Evolutionary conservation across 1,139 yeast genomes (phyloP).

Genomic region (Pneumocystis wakefieldiae): DNA sequence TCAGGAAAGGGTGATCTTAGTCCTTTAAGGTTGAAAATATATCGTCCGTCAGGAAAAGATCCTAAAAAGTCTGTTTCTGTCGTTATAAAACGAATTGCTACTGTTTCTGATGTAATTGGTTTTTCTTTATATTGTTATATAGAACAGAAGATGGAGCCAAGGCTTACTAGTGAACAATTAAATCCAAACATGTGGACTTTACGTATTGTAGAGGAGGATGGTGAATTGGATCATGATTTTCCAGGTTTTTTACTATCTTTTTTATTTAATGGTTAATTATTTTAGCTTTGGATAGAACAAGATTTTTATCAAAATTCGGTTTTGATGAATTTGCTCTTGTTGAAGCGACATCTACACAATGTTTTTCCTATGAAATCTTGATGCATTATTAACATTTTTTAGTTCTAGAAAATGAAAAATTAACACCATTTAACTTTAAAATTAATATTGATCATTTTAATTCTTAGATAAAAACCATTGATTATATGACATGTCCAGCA

Average conservation of each 20-base stretch:
- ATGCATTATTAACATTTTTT: conserved; percentile 22
- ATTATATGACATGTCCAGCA: background rate
- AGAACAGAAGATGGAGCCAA: conserved; percentile 21
- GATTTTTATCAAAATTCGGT: conserved; percentile 29
- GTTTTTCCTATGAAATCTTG: conserved; percentile 16
- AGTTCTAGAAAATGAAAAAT: conserved; percentile 4
- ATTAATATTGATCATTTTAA: background rate
- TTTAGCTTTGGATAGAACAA: conserved; percentile 27
- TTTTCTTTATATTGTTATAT: conserved; percentile 26
- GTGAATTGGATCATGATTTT: conserved; percentile 34
- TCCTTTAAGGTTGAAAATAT: conserved; percentile 26
- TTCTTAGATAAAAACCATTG: background rate
- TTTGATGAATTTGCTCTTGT: conserved; percentile 34
- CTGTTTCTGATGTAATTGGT: conserved; percentile 31
- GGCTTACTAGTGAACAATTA: conserved; percentile 18
- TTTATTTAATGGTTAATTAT: background rate
- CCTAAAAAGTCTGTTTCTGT: conserved; percentile 26
- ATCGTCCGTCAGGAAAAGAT: conserved; percentile 24
- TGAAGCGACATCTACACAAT: conserved; percentile 25
- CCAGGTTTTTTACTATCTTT: conserved; percentile 18
- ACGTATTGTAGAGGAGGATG: conserved; percentile 33
- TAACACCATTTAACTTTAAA: background rate
- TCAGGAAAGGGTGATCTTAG: conserved; percentile 26
- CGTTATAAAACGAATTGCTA: conserved; percentile 26
- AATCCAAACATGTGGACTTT: conserved; percentile 31